Evolutionary conservation across 345 rosid species (phyloP).

Genomic region (Mercurialis annua): DNA sequence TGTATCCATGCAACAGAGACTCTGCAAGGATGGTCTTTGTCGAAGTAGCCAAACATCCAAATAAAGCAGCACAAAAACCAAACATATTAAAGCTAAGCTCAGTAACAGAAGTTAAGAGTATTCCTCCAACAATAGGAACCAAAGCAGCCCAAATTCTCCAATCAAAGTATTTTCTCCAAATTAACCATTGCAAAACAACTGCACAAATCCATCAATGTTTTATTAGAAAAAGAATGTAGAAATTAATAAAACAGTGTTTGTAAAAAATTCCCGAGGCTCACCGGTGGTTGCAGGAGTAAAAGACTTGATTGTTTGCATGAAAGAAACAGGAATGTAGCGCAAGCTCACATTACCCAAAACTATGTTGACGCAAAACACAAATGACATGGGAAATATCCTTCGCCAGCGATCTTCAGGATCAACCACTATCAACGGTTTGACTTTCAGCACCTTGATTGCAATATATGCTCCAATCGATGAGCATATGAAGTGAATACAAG

Average conservation of each 20-base stretch:
- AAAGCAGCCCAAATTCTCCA: slow-evolving; percentile 98
- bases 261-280: slow-evolving; percentile 20
- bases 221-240: background rate
- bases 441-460: slow-evolving; percentile 80
- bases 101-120: slow-evolving; percentile 87
- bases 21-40: slow-evolving; percentile 99
- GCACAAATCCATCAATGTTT: slow-evolving; percentile 27
- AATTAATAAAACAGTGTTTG: background rate
- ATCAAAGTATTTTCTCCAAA: slow-evolving; percentile 94
- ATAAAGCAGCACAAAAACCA: slow-evolving; percentile 94
- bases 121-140: slow-evolving; percentile 95
- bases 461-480: slow-evolving; percentile 93
- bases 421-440: slow-evolving; percentile 81
- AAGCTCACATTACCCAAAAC: slow-evolving; percentile 95
- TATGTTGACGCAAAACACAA: slow-evolving; percentile 92
- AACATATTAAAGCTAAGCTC: slow-evolving; percentile 94
- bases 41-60: slow-evolving; percentile 99
- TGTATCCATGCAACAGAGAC: slow-evolving; percentile 93
- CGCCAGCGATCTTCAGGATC: slow-evolving; percentile 96
- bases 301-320: slow-evolving; percentile 99
- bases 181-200: slow-evolving; percentile 97
- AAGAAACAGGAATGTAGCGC: slow-evolving; percentile 94
- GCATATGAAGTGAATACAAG: slow-evolving; percentile 94
- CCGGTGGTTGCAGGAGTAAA: slow-evolving; percentile 99
- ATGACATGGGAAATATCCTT: slow-evolving; percentile 97